These are phyloP conservation scores for Gentiana straminea DNA, from an alignment of 257 asterid species.

Conservation along the genomic window DNA sequence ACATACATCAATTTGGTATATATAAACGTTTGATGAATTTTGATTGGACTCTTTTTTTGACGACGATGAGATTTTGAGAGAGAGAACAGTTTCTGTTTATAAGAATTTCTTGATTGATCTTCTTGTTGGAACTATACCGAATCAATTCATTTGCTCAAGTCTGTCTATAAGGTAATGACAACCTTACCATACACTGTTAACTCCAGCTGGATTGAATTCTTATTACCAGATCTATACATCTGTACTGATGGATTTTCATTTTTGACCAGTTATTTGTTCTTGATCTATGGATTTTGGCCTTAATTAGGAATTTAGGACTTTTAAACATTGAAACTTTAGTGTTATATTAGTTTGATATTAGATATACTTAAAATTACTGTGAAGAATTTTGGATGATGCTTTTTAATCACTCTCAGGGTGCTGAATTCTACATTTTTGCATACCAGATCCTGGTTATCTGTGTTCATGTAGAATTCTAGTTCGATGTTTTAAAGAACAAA, in stretches of 20 bases:
- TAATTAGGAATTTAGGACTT: constrained; percentile 5
- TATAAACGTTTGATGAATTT: constrained; percentile 5
- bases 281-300: constrained; percentile 11
- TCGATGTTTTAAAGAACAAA: too few relatives aligned
- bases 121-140: constrained; percentile 5
- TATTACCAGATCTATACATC: constrained; percentile 13
- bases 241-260: neutral
- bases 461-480: neutral
- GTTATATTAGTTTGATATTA: neutral
- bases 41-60: constrained; percentile 3
- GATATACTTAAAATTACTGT: neutral
- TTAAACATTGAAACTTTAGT: constrained; percentile 5
- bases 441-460: neutral
- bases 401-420: too few relatives aligned
- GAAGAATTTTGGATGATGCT: neutral
- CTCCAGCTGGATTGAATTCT: too few relatives aligned
- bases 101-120: constrained; percentile 8
- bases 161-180: constrained; percentile 4
- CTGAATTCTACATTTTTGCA: too few relatives aligned
- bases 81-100: constrained; percentile 2
- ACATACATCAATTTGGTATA: neutral
- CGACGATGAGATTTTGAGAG: constrained; percentile 8
- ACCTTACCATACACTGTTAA: constrained; percentile 3
- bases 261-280: neutral
- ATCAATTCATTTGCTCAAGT: constrained; percentile 4